Evolutionary conservation across 192 early-diverging fungal genomes (phyloP).

Genomic region (Coemansia sp.): DNA sequence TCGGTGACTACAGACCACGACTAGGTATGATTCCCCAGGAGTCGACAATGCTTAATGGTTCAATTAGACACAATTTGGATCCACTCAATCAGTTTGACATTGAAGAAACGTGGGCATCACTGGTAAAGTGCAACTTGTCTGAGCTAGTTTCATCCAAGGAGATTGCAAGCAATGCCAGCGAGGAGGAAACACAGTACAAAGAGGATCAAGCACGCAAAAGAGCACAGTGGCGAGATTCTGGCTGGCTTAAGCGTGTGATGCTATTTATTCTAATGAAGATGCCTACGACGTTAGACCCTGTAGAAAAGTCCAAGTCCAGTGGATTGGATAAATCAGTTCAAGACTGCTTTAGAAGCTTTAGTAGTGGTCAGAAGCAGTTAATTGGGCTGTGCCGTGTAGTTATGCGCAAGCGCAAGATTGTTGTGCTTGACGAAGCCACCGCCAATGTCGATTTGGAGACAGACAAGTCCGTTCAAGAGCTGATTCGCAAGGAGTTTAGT

Average conservation of each 20-base stretch:
- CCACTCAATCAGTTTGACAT: slow-evolving; percentile 53
- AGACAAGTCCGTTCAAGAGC: slow-evolving; percentile 23
- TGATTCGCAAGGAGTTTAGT: slow-evolving; percentile 58
- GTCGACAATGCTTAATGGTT: slow-evolving; percentile 65
- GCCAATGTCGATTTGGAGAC: slow-evolving; percentile 58
- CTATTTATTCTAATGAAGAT: too few relatives aligned
- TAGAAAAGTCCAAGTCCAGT: not conserved
- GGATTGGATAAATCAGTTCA: not conserved
- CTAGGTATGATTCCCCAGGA: slow-evolving; percentile 65
- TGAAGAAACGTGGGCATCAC: slow-evolving; percentile 22
- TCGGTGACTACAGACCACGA: slow-evolving; percentile 63
- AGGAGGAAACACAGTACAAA: too few relatives aligned
- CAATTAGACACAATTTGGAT: slow-evolving; percentile 69
- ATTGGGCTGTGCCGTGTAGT: slow-evolving; percentile 66
- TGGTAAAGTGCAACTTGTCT: slow-evolving; percentile 25
- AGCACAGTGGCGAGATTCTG: too few relatives aligned
- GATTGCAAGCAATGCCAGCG: too few relatives aligned
- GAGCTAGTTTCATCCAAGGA: not conserved
- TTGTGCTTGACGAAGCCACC: slow-evolving; percentile 13
- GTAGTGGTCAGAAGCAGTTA: slow-evolving; percentile 65
- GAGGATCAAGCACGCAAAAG: too few relatives aligned
- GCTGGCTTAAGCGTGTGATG: too few relatives aligned
- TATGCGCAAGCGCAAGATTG: slow-evolving; percentile 55
- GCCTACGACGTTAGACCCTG: too few relatives aligned
- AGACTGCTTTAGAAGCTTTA: slow-evolving; percentile 6